Conservation (phyloP, 1,139 yeast genomes). For the Geotrichum candidum region DNA sequence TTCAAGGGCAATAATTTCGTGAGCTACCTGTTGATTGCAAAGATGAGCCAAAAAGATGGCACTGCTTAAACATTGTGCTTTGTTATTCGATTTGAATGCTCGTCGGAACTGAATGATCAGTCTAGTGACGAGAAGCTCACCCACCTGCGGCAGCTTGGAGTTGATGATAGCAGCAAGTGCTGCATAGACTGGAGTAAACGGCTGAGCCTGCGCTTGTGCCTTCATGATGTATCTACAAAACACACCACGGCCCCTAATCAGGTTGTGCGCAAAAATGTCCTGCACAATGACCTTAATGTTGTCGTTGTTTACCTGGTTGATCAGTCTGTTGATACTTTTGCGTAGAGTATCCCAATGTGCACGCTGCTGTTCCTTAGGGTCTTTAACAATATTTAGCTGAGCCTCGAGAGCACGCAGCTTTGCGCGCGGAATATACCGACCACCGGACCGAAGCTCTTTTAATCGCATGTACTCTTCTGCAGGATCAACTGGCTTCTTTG, state of each 20-base stretch:
- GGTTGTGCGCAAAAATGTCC: conserved; percentile 49
- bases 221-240: conserved; percentile 53
- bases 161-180: conserved; percentile 56
- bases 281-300: conserved; percentile 47
- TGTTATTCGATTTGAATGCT: conserved; percentile 47
- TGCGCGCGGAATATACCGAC: conserved; percentile 50
- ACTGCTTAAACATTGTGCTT: conserved; percentile 40
- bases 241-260: conserved; percentile 57
- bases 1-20: conserved; percentile 60
- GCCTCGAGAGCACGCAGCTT: conserved; percentile 42
- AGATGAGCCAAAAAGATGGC: conserved; percentile 55
- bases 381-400: conserved; percentile 31
- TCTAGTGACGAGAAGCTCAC: conserved; percentile 51
- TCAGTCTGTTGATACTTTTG: conserved; percentile 43
- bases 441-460: conserved; percentile 41
- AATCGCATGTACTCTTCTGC: conserved; percentile 38
- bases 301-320: conserved; percentile 43
- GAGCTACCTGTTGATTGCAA: conserved; percentile 58
- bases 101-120: conserved; percentile 56
- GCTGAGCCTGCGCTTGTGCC: conserved; percentile 42
- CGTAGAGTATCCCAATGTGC: conserved; percentile 51
- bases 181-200: conserved; percentile 49
- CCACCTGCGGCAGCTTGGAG: conserved; percentile 64
- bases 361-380: conserved; percentile 43
- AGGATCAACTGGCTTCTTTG: conserved; percentile 25